phyloP scores from a whole-genome alignment of 129 eudicot genomes.

The Gnaphalium uliginosum region DNA sequence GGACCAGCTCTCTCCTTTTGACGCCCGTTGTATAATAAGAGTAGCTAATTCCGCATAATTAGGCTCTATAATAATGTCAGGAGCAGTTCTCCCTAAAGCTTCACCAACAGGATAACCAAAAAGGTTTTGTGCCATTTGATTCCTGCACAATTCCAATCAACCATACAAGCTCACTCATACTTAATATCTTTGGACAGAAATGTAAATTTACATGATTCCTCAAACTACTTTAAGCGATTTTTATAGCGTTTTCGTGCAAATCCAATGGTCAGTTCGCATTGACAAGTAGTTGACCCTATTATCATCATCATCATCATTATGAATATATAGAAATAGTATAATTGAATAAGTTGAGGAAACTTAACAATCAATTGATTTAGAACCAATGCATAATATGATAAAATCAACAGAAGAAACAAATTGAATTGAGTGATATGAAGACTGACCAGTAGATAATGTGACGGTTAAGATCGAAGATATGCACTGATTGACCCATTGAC shows the following conservation, averaged over 20 bases:
- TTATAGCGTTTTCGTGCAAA: no score
- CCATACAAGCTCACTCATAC: neutral
- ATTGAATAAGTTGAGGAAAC: no score
- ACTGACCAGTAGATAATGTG: constrained; percentile 4
- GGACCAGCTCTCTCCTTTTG: constrained; percentile 62
- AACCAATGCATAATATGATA: no score
- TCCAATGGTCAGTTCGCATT: no score
- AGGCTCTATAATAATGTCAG: constrained; percentile 41
- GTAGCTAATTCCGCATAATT: constrained; percentile 48
- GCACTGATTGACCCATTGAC: constrained; percentile 1
- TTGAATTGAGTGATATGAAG: neutral
- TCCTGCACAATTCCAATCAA: constrained; percentile 48
- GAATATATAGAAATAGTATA: no score
- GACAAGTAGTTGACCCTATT: no score
- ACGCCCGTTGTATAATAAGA: constrained; percentile 55
- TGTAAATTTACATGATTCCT: no score
- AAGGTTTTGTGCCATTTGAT: constrained; percentile 52
- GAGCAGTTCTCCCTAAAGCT: constrained; percentile 51
- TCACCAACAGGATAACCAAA: constrained; percentile 63
- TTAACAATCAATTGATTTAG: no score
- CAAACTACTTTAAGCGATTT: no score
- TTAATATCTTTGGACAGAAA: no score
- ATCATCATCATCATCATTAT: no score
- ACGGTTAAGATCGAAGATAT: neutral
- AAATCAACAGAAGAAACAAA: no score